Conservation (phyloP, 352 stramenopile species). For the Lagenidium sp. region DNA sequence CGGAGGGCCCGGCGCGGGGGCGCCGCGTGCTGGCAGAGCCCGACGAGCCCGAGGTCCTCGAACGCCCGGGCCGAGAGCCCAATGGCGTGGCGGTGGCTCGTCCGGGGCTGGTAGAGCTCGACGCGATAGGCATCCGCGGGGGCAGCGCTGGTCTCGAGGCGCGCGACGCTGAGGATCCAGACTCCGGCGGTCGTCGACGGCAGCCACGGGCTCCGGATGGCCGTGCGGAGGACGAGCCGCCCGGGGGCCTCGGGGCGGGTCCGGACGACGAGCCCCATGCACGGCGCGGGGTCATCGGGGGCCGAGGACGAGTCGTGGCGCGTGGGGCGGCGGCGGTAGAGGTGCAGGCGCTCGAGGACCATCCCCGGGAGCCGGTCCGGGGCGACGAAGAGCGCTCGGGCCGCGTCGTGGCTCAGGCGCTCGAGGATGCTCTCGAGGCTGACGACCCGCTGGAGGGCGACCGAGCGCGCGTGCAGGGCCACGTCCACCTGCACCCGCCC, state of each 20-base stretch:
- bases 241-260: conserved; percentile 16
- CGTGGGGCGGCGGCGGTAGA: conserved; percentile 20
- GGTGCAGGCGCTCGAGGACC: conserved; percentile 51
- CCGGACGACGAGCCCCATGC: conserved; percentile 16
- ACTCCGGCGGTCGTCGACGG: not conserved
- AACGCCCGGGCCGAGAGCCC: conserved; percentile 15
- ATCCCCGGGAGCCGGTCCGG: conserved; percentile 22
- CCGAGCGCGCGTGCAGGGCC: conserved; percentile 24
- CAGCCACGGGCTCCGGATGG: conserved; percentile 21
- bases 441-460: conserved; percentile 19
- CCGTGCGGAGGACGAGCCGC: conserved; percentile 21
- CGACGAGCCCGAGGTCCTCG: conserved; percentile 14
- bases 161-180: conserved; percentile 25
- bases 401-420: conserved; percentile 30
- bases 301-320: not conserved
- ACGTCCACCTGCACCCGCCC: conserved; percentile 52
- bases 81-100: conserved; percentile 10
- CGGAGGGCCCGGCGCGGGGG: conserved; percentile 1
- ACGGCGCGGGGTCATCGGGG: not conserved
- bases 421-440: conserved; percentile 45
- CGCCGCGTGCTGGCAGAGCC: conserved; percentile 8
- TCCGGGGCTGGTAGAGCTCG: conserved; percentile 34
- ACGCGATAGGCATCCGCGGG: conserved; percentile 12
- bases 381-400: conserved; percentile 20
- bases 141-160: conserved; percentile 14